Evolutionary conservation across 1,284 basidiomycete genomes (phyloP).

Genomic region (Psilocybe mexicana): DNA sequence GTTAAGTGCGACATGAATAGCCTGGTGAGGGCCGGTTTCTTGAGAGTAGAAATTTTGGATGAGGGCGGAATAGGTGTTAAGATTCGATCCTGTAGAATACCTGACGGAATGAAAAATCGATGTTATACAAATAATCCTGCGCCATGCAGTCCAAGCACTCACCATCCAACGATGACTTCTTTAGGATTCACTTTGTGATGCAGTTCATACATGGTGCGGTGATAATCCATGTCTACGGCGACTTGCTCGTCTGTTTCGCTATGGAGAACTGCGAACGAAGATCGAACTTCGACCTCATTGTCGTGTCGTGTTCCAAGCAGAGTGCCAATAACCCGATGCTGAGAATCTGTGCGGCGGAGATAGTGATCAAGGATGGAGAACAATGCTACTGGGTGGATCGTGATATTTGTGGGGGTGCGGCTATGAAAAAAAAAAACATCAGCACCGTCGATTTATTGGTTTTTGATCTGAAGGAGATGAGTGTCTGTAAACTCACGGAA

Average conservation of each 20-base stretch:
- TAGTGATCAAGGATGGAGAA: conserved; percentile 98
- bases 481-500: conserved; percentile 35
- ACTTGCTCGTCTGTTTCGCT: conserved; percentile 92
- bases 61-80: conserved; percentile 95
- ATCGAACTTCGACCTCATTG: conserved; percentile 74
- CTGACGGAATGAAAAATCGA: conserved; percentile 39
- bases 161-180: conserved; percentile 92
- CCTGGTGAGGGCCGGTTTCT: conserved; percentile 87
- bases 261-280: conserved; percentile 88
- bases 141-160: conserved; percentile 28
- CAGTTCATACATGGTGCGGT: conserved; percentile 91
- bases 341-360: conserved; percentile 80
- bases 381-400: conserved; percentile 89
- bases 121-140: background rate
- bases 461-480: background rate
- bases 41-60: conserved; percentile 98
- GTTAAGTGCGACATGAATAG: conserved; percentile 92
- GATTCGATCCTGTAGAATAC: conserved; percentile 88
- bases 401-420: conserved; percentile 74
- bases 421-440: conserved; percentile 32
- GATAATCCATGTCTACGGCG: conserved; percentile 96
- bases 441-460: background rate
- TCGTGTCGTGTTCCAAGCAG: conserved; percentile 87
- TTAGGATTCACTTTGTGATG: conserved; percentile 83
- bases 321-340: conserved; percentile 95